Base-by-base conservation (phyloP, 2,329 filamentous ascomycete genomes). In the Alternaria sp. region DNA sequence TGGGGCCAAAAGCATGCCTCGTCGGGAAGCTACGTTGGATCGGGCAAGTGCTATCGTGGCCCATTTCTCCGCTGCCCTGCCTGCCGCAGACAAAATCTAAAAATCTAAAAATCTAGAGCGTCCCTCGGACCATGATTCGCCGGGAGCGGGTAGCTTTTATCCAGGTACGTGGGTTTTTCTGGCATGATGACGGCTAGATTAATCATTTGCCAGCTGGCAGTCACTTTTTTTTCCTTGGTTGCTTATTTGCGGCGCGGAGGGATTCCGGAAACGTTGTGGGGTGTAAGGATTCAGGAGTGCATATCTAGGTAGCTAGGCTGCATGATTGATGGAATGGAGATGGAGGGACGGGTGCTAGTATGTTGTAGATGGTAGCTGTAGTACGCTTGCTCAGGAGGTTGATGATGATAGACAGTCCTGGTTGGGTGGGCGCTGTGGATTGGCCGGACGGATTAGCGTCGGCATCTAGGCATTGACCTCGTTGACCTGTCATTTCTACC, bases 391-490 rank as follows among this genome's bases (percentile, higher is more conserved):
- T 69, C 62, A 69, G 70, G 64, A 70, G 36, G 52, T 17, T 15
- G 69, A 40, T n/a, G n/a, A n/a, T n/a, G n/a, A n/a, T n/a, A n/a
- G n/a, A n/a, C n/a, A n/a, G n/a, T n/a, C n/a, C n/a, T n/a, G n/a
- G n/a, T n/a, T n/a, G n/a, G n/a, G n/a, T n/a, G n/a, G n/a, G n/a
- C n/a, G n/a, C n/a, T n/a, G n/a, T n/a, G n/a, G n/a, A n/a, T n/a
- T n/a, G n/a, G n/a, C n/a, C n/a, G n/a, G n/a, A 30, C 11, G 49
- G 49, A 51, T 57, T 74, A 71, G 71, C 70, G 69, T 63, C 40
- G 54, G 43, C 55, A 52, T 61, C 66, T 69, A 62, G 66, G 66
- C 61, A 65, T 26, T 19, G 61, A 66, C 59, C 59, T 63, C 62
- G 61, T 54, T 57, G 62, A 64, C 59, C 66, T 66, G 68, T 68